These are phyloP conservation scores for Dichotomopilus funicola DNA, from an alignment of 2,329 filamentous ascomycete species.

Conservation along the genomic window DNA sequence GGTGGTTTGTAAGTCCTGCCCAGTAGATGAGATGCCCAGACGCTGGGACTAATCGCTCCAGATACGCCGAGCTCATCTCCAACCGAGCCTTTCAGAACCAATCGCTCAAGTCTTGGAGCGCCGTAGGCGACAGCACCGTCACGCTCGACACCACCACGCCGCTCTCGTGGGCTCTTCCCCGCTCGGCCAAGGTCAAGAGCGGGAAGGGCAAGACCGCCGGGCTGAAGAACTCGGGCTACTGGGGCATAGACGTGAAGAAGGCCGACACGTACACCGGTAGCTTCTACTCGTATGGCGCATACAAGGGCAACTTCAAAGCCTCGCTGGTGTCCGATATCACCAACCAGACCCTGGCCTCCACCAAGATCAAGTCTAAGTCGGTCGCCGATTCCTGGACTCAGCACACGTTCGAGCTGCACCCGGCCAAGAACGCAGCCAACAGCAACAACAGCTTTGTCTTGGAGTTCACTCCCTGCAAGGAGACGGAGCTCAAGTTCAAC, in stretches of 20 bases:
- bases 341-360: background rate
- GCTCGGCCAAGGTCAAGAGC: slow-evolving; percentile 2
- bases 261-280: slow-evolving; percentile 1
- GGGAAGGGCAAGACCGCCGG: background rate
- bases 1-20: slow-evolving; percentile 3
- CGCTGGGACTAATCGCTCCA: background rate
- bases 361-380: slow-evolving; percentile 2
- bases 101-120: background rate
- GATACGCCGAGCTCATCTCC: slow-evolving; percentile 7
- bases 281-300: slow-evolving; percentile 1
- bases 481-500: slow-evolving; percentile 7
- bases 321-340: slow-evolving; percentile 4
- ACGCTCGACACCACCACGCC: background rate
- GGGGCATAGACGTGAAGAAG: slow-evolving; percentile 8
- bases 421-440: slow-evolving; percentile 4
- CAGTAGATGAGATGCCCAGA: background rate
- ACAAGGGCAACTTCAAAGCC: background rate
- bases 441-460: slow-evolving; percentile 9
- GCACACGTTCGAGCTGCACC: slow-evolving; percentile 1
- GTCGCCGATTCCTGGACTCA: background rate
- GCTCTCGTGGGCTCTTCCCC: slow-evolving; percentile 1
- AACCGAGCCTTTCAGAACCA: slow-evolving; percentile 7
- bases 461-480: background rate
- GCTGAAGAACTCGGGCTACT: slow-evolving; percentile 4
- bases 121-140: background rate